Base-by-base conservation (phyloP, 23 red algal species). In the Pyropia yezoensis region DNA sequence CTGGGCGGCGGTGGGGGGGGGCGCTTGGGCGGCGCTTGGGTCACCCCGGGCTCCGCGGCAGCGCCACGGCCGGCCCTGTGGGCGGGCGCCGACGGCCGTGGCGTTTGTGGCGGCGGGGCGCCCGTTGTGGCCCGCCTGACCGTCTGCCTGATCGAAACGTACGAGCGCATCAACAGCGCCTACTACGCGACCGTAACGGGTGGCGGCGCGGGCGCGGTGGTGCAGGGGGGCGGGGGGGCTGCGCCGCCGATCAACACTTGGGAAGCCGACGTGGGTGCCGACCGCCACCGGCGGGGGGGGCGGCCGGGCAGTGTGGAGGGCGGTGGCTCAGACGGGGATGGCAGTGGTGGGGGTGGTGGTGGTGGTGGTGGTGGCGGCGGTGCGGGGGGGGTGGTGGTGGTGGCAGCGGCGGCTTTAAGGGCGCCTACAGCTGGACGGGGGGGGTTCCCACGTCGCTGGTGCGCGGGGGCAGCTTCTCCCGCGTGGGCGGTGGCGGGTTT, bases 161-260 rank as follows among this genome's bases (percentile, higher is more conserved):
- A 83, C 51, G 27, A 83, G 59, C 57, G 56, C 51, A 83, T 83
- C 59, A 83, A 83, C 61, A 20, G 8, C 27, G 22, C 65, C 58
- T 83, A 71, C 59, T 83, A 71, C 50, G 34, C 47, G 25, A 28
- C 49, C 39, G 3, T 29, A 9, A 34, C 12, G 27, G n/a, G 15
- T 3, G 39, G 27, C n/a, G 18, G 15, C 26, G 27, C 19, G 22
- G 39, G 9, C 27, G 15, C 29, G 58, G 29, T 49, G 16, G 17
- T 50, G 49, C 18, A 1, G 16, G 16, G 29, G 20, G 24, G 18
- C 3, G 24, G 29, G 16, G 45, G 18, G 3, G 23, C n/a, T n/a
- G n/a, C n/a, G n/a, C n/a, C n/a, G n/a, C n/a, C 16, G 16, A 2
- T 18, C 18, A 52, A 7, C 17, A 7, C 19, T 2, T 21, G 29